Percentiles rank a stretch among this genome's conserved stretches.
Conservation (phyloP, 441 rosid genomes). For the Gossypium davidsonii region DNA sequence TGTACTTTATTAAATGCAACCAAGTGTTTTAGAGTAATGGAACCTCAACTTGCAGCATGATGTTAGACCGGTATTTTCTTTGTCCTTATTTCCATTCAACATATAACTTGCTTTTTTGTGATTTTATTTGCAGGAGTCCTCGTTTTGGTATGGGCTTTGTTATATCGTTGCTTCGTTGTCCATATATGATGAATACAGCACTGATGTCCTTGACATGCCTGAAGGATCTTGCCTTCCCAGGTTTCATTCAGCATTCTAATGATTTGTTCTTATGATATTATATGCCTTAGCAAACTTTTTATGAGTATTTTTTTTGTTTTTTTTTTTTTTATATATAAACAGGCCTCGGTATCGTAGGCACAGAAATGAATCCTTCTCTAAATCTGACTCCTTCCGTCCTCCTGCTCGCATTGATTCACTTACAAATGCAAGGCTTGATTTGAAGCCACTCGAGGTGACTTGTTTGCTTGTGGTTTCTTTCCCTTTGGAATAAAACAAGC, state of each 20-base stretch:
- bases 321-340: background rate
- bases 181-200: conserved; percentile 88
- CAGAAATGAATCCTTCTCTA: background rate
- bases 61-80: background rate
- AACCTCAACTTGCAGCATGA: background rate
- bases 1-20: background rate
- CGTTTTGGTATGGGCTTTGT: conserved; percentile 76
- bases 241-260: conserved; percentile 23
- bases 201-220: conserved; percentile 81
- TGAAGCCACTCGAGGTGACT: conserved; percentile 71
- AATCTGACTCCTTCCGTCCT: conserved; percentile 40
- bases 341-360: conserved; percentile 61
- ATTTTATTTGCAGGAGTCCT: conserved; percentile 57
- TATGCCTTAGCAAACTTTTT: background rate
- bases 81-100: background rate
- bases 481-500: background rate
- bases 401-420: conserved; percentile 50
- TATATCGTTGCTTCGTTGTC: conserved; percentile 73
- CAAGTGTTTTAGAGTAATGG: background rate
- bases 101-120: background rate
- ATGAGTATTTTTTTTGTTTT: background rate
- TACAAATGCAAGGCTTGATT: conserved; percentile 46
- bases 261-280: background rate
- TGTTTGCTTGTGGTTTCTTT: background rate
- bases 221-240: conserved; percentile 96